Conservation (phyloP, 2,329 filamentous ascomycete genomes). For the Ascochyta pisi region DNA sequence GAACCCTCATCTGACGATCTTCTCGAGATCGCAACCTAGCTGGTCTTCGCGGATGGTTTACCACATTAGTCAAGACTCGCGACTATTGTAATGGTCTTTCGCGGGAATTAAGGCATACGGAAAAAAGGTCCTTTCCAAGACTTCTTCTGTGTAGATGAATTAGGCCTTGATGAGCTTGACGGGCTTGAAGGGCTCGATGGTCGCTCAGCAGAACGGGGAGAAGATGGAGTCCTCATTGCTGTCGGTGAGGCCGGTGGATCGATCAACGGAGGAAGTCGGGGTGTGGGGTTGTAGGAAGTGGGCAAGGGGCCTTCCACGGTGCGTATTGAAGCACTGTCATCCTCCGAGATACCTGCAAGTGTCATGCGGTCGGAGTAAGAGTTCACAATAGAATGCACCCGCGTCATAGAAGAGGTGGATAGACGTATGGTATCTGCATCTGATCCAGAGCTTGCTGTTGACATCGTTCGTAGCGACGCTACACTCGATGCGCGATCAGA, state of each 20-base stretch:
- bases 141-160: slow-evolving; percentile 19
- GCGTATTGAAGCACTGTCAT: slow-evolving; percentile 37
- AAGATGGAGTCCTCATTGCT: slow-evolving; percentile 18
- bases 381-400: slow-evolving; percentile 40
- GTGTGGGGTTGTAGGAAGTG: slow-evolving; percentile 25
- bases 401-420: slow-evolving; percentile 29
- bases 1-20: neutral
- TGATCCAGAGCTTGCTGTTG: slow-evolving; percentile 37
- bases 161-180: slow-evolving; percentile 5
- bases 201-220: slow-evolving; percentile 10
- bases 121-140: slow-evolving; percentile 44
- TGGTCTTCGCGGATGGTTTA: neutral
- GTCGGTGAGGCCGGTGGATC: slow-evolving; percentile 25
- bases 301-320: slow-evolving; percentile 31
- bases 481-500: slow-evolving; percentile 41
- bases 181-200: slow-evolving; percentile 7
- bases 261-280: slow-evolving; percentile 20
- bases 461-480: slow-evolving; percentile 37
- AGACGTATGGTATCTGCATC: slow-evolving; percentile 43
- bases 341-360: slow-evolving; percentile 41
- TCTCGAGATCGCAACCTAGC: neutral
- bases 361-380: slow-evolving; percentile 41
- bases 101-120: slow-evolving; percentile 34
- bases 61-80: neutral
- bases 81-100: neutral